Evolutionary conservation across 345 rosid genomes (phyloP).

Genomic region (Citrus cavaleriei): DNA sequence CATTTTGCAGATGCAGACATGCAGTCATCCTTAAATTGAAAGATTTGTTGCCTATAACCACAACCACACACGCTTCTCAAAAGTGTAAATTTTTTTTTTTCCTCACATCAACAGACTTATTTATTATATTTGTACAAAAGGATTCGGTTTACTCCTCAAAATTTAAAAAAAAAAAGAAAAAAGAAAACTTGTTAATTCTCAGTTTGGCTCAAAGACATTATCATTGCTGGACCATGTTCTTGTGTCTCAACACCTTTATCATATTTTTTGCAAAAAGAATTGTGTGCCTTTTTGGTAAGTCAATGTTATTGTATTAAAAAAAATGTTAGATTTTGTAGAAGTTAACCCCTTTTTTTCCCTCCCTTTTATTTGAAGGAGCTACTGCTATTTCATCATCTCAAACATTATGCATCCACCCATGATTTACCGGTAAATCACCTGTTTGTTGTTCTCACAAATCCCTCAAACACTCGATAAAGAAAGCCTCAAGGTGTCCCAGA

Average conservation of each 20-base stretch:
- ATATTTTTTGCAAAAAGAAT: not conserved
- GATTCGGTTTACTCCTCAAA: too few species aligned
- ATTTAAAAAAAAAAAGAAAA: accelerated
- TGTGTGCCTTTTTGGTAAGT: not conserved
- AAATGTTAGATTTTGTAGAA: not conserved
- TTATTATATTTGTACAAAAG: too few species aligned
- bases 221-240: not conserved
- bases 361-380: not conserved
- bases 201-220: not conserved
- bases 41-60: not conserved
- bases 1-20: not conserved
- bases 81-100: too few species aligned
- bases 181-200: not conserved
- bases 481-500: constrained; percentile 16
- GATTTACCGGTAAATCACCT: not conserved
- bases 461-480: not conserved
- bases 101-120: too few species aligned
- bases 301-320: not conserved
- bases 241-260: not conserved
- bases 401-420: not conserved
- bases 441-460: not conserved
- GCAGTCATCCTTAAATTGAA: not conserved
- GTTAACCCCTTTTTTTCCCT: too few species aligned
- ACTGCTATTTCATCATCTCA: not conserved
- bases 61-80: not conserved